phyloP scores from a whole-genome alignment of 345 rosid genomes.

The Gossypium longicalyx region DNA sequence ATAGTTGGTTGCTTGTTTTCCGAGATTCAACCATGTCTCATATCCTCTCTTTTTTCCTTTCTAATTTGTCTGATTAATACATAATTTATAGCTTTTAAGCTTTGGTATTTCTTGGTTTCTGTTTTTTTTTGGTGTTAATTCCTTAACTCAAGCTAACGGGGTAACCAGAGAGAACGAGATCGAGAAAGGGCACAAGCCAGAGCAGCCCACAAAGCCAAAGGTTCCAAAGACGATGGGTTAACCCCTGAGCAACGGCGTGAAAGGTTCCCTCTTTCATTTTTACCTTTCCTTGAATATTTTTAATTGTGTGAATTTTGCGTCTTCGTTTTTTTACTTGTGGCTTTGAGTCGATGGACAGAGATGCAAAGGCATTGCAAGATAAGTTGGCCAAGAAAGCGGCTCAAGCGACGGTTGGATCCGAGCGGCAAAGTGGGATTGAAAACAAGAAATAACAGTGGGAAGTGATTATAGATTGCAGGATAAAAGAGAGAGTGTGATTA shows the following conservation, averaged over 20 bases:
- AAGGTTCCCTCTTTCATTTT: constrained; percentile 30
- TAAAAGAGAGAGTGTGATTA: neutral
- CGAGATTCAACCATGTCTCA: constrained; percentile 47
- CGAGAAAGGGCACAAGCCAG: constrained; percentile 82
- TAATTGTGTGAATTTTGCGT: neutral
- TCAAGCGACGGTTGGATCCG: constrained; percentile 44
- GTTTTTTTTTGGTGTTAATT: constrained; percentile 7
- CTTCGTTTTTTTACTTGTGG: neutral
- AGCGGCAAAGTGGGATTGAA: constrained; percentile 35
- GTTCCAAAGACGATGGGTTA: constrained; percentile 51
- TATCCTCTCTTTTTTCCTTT: constrained; percentile 41
- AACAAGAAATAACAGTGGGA: constrained; percentile 28
- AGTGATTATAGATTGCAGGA: neutral
- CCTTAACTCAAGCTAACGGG: constrained; percentile 53
- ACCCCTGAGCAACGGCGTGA: constrained; percentile 92
- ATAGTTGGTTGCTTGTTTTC: neutral
- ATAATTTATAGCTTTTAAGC: neutral
- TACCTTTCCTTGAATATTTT: too few relatives aligned
- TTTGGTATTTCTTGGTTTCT: neutral
- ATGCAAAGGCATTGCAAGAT: constrained; percentile 89
- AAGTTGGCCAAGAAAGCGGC: constrained; percentile 80
- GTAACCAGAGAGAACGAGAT: constrained; percentile 77
- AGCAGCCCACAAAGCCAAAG: constrained; percentile 26
- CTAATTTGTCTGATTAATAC: neutral
- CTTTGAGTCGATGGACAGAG: constrained; percentile 31